Conservation (phyloP, 2,329 filamentous ascomycete species). For the Basipetospora chlamydospora region DNA sequence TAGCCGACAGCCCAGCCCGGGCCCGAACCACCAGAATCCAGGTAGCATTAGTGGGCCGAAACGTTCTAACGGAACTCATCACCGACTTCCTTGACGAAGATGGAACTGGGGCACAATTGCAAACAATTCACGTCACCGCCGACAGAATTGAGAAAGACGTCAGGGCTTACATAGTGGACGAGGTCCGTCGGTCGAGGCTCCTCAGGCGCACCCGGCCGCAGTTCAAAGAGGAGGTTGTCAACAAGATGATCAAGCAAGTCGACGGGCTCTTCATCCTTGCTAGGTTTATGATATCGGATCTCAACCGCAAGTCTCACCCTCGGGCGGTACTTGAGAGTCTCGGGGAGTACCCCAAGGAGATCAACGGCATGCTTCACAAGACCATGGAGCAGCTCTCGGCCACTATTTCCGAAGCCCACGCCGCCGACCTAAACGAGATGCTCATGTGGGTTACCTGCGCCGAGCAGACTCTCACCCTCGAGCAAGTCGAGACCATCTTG, state of each 20-base stretch:
- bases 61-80: constrained; percentile 25
- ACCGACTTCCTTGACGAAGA: constrained; percentile 18
- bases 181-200: constrained; percentile 22
- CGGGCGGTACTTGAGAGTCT: constrained; percentile 29
- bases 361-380: constrained; percentile 25
- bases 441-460: constrained; percentile 31
- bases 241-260: constrained; percentile 24
- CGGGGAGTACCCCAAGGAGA: constrained; percentile 26
- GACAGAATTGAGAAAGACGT: constrained; percentile 29
- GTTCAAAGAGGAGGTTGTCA: constrained; percentile 22
- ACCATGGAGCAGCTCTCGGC: constrained; percentile 26
- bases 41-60: constrained; percentile 26
- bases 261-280: constrained; percentile 34
- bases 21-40: constrained; percentile 14
- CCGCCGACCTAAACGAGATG: constrained; percentile 29
- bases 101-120: constrained; percentile 17
- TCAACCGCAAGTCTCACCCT: constrained; percentile 28
- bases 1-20: constrained; percentile 3
- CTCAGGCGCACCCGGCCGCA: constrained; percentile 18
- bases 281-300: constrained; percentile 34
- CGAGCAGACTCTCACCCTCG: constrained; percentile 25
- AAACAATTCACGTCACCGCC: constrained; percentile 25
- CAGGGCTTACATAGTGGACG: constrained; percentile 23
- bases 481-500: constrained; percentile 27
- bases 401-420: constrained; percentile 22